Evolutionary conservation across 768 basidiomycete genomes (phyloP).

Genomic region (Tricholoma matsutake): DNA sequence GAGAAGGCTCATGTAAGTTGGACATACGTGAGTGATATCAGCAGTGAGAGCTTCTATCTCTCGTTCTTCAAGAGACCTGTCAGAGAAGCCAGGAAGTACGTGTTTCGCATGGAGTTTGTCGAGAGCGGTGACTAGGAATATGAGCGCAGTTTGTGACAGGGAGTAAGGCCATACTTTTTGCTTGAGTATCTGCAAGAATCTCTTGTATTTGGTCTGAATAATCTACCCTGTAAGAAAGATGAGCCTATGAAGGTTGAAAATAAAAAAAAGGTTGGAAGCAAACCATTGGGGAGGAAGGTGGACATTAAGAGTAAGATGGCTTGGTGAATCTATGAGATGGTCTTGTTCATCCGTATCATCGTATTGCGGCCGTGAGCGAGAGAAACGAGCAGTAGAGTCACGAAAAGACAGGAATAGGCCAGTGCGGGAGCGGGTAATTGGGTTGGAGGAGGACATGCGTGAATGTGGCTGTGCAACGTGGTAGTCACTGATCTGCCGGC

Average conservation of each 20-base stretch:
- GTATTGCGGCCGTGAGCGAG: slow-evolving; percentile 30
- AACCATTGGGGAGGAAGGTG: slow-evolving; percentile 89
- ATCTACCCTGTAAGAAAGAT: slow-evolving; percentile 70
- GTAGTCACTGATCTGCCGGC: too few species aligned
- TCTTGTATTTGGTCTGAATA: slow-evolving; percentile 86
- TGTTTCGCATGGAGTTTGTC: slow-evolving; percentile 97
- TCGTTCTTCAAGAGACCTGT: slow-evolving; percentile 89
- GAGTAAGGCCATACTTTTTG: slow-evolving; percentile 64
- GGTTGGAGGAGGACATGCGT: slow-evolving; percentile 17
- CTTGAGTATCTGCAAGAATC: slow-evolving; percentile 60
- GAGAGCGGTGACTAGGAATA: slow-evolving; percentile 66
- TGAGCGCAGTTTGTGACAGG: slow-evolving; percentile 17
- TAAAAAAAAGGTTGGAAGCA: slow-evolving; percentile 18
- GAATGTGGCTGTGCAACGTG: slow-evolving; percentile 1
- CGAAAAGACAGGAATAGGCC: slow-evolving; percentile 92
- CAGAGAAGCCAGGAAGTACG: slow-evolving; percentile 92
- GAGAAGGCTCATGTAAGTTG: not conserved
- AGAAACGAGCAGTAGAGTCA: slow-evolving; percentile 58
- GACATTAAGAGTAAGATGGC: slow-evolving; percentile 49
- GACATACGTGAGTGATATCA: slow-evolving; percentile 80
- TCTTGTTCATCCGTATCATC: slow-evolving; percentile 61
- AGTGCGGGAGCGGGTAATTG: slow-evolving; percentile 80
- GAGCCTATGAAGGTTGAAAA: slow-evolving; percentile 15
- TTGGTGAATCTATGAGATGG: slow-evolving; percentile 56
- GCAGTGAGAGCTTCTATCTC: slow-evolving; percentile 87